Evolutionary conservation across 1,139 yeast species (phyloP).

Genomic region (Saccharomyces hybrid): DNA sequence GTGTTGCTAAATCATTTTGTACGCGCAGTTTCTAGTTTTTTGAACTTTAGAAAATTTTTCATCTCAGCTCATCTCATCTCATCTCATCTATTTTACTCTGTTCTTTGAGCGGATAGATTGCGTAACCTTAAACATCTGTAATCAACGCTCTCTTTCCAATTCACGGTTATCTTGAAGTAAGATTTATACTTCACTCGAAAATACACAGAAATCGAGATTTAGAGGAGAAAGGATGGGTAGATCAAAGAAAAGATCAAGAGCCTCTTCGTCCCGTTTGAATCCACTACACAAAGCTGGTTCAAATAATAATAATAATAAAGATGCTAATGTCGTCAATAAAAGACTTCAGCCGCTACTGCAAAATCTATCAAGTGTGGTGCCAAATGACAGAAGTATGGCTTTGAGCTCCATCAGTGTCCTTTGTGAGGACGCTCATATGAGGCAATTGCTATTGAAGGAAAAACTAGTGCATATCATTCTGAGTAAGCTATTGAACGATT

Average conservation of each 20-base stretch:
- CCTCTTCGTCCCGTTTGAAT: conserved; percentile 46
- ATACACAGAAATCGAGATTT: background rate
- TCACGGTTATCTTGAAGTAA: no score
- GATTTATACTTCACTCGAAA: background rate
- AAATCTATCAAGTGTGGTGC: conserved; percentile 52
- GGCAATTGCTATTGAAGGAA: conserved; percentile 62
- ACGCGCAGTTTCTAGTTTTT: background rate
- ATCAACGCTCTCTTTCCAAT: background rate
- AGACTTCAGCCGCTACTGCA: conserved; percentile 63
- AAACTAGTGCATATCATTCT: conserved; percentile 56
- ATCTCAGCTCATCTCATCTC: conserved; percentile 14
- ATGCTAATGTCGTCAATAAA: conserved; percentile 44
- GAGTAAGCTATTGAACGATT: conserved; percentile 59
- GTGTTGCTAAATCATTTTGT: background rate
- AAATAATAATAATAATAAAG: conserved; percentile 34
- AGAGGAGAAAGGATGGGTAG: conserved; percentile 50
- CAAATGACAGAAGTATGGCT: conserved; percentile 75
- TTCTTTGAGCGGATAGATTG: no score
- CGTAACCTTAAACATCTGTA: background rate
- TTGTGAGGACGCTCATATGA: conserved; percentile 58
- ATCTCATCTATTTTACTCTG: background rate
- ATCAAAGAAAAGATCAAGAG: conserved; percentile 62
- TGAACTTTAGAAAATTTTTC: conserved; percentile 3
- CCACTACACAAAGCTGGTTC: conserved; percentile 34
- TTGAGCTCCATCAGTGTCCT: conserved; percentile 64